Evolutionary conservation across 176 grass and related monocot species (phyloP).

Genomic region (Raddia guianensis): DNA sequence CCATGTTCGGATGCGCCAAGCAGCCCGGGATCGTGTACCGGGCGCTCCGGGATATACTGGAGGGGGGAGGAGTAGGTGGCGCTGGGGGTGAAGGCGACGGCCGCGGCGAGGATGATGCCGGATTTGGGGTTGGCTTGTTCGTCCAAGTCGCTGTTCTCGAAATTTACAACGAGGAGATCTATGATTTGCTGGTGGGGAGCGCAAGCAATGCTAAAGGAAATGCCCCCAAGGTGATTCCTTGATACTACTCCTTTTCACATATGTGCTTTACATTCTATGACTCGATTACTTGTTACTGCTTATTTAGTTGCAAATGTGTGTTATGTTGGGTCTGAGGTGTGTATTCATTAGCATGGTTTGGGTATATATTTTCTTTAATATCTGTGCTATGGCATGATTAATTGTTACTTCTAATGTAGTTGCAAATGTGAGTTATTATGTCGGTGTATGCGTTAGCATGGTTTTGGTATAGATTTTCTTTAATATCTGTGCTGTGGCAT

Average conservation of each 20-base stretch:
- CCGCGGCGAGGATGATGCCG: conserved; percentile 38
- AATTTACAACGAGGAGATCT: conserved; percentile 94
- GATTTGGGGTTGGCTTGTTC: conserved; percentile 55
- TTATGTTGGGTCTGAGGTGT: neutral
- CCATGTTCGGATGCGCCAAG: conserved; percentile 80
- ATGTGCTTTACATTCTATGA: too few species aligned
- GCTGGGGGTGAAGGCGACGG: neutral
- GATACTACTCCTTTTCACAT: neutral
- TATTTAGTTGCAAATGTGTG: neutral
- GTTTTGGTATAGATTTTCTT: too few species aligned
- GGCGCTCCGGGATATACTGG: conserved; percentile 72
- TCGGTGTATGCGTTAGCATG: neutral
- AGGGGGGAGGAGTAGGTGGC: conserved; percentile 28
- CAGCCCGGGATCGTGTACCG: conserved; percentile 91
- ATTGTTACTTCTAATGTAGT: neutral
- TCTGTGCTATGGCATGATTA: neutral
- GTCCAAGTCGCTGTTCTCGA: conserved; percentile 77
- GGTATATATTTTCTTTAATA: neutral
- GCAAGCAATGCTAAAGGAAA: conserved; percentile 53
- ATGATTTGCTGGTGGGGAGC: conserved; percentile 66
- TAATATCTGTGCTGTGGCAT: too few species aligned
- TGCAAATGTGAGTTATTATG: neutral
- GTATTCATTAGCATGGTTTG: neutral
- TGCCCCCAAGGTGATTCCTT: conserved; percentile 56
- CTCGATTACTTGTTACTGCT: neutral